phyloP scores from a whole-genome alignment of 73 alveolate genomes.

The Tetrahymena thermophila region DNA sequence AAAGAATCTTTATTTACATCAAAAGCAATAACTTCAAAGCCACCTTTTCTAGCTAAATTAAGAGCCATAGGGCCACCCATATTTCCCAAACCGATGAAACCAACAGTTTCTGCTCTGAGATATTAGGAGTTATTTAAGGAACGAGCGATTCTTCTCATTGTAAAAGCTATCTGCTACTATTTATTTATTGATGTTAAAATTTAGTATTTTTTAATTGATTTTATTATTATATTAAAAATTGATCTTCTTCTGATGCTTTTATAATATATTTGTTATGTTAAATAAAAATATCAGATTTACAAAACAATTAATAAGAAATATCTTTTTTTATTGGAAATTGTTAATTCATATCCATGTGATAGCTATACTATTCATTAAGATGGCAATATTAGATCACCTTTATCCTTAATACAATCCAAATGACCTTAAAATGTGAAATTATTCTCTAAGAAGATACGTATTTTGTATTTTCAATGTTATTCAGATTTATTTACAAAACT shows the following conservation, averaged over 20 bases:
- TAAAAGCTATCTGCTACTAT: neutral
- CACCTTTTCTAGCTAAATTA: slow-evolving; percentile 42
- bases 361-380: neutral
- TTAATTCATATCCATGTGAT: neutral
- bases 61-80: slow-evolving; percentile 69
- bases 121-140: neutral
- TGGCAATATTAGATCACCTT: neutral
- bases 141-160: neutral
- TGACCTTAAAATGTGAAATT: neutral
- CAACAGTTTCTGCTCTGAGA: slow-evolving; percentile 33
- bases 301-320: neutral
- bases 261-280: neutral
- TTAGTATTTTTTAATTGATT: neutral
- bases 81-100: slow-evolving; percentile 72
- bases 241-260: neutral
- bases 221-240: neutral
- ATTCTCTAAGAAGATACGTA: neutral
- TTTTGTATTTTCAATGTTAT: neutral
- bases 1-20: slow-evolving; percentile 41
- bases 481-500: neutral
- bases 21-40: slow-evolving; percentile 53
- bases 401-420: neutral
- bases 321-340: neutral
- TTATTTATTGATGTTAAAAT: neutral
- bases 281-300: neutral